Base-by-base conservation (phyloP, 176 grass and related monocot species). In the Oryza nivara region DNA sequence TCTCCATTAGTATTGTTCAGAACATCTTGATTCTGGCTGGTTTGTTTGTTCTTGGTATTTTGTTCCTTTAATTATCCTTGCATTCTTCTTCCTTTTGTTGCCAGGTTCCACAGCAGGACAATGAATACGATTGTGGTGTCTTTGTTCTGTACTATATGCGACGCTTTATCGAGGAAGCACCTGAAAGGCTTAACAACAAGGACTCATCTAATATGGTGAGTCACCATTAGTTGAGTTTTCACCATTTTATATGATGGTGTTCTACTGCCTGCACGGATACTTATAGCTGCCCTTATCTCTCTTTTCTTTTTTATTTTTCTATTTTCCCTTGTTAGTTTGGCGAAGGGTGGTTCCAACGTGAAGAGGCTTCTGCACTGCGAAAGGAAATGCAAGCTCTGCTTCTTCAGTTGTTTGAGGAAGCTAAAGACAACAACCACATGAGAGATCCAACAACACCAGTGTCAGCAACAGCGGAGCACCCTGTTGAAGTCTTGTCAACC, bases 71-170 rank as follows among this genome's bases (percentile, higher is more conserved):
- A 30, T 48, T 60, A 25, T 34, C 52, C 63, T 80, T 74, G 58
- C 56, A 73, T 26, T 36, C 73, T 76, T 17, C 51, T 58, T 23
- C 46, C 41, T 76, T 41, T 76, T 88, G 58, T 80, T 80, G 19
- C 72, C 88, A 99, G 96, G 96, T 96, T 74, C 93, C 96, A 3
- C 96, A 99, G 78, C 96, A 99, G 85, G 86, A 91, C 64, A 99
- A 99, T 70, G 91, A 92, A 34, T 99, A 86, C 60, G 96, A 99
- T 78, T 99, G 96, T 58, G 96, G 96, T 47, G 78, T 99, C 23
- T 99, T 99, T 92, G 93, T 96, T 69, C 84, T 99, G 56, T 94
- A 94, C 83, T 96, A 94, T 84, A 94, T 99, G 52, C 85, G 89
- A 64, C 81, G 78, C 45, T 99, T 96, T 83, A 87, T 95, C 49